Evolutionary conservation across 805 yeast genomes (phyloP), one percentile per base, ranked within the genome.

Genomic region (Gaillardinia entomophila): DNA sequence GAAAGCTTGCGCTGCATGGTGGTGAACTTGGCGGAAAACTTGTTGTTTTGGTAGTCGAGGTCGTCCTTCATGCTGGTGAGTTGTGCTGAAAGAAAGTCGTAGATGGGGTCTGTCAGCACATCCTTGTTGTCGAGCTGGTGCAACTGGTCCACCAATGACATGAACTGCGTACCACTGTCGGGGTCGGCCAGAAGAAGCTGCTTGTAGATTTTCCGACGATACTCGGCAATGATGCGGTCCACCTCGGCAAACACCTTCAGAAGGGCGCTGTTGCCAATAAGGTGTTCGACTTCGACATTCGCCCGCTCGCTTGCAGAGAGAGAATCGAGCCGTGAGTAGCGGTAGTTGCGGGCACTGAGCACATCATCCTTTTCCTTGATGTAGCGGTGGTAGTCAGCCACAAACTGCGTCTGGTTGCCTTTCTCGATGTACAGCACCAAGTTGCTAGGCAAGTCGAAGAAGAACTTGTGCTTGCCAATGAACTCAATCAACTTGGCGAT

Each of bases 141-240:
- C 19, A 66, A 51, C 32, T 60, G 60, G 31, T 64, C 68, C 11
- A 66, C 68, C 30, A 66, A 50, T 2, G 58, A 49, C 12, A 62
- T 51, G 41, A 66, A 64, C 27, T 27, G 16, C 37, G 28, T 11
- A 32, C 34, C 12, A 26, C 24, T 27, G 22, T 62, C 67, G 35
- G 57, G 58, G 32, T 66, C 71, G 34, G 64, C 46, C 1, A 62
- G 46, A n/a, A 66, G 44, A 15, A 66, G 45, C 30, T 66, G 69
- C 29, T 51, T 49, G 37, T 60, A 61, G 1, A 57, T 56, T 16
- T 54, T 54, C 19, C 53, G 53, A 20, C 64, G 46, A 43, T 59
- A 66, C 33, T 62, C 58, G 14, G 45, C 48, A 14, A 62, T 55
- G 8, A 66, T 55, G 16, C 37, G 45, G 25, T 58, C 62, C 6